A percentile compares a stretch with the other conserved stretches of the same genome.
Conservation (phyloP, 257 asterid genomes). For the Lycium ferocissimum region DNA sequence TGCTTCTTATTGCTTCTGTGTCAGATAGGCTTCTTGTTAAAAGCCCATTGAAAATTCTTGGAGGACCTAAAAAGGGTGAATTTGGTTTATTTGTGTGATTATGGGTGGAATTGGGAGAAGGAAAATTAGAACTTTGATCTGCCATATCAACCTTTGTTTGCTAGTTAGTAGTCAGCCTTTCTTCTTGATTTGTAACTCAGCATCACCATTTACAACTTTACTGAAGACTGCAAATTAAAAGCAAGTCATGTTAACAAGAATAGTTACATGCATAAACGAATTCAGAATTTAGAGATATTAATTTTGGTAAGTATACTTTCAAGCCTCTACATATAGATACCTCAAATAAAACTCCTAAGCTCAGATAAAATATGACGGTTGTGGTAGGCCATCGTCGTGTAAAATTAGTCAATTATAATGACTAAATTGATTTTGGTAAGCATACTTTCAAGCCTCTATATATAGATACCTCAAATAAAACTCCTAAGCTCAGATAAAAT, state of each 20-base stretch:
- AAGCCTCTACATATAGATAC: too few species aligned
- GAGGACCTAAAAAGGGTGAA: constrained; percentile 70
- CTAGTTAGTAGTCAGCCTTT: constrained; percentile 40
- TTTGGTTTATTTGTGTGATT: constrained; percentile 51
- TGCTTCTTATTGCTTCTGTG: constrained; percentile 26
- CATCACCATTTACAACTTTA: neutral
- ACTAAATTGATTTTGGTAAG: too few species aligned
- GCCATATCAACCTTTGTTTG: constrained; percentile 63
- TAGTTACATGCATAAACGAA: too few species aligned
- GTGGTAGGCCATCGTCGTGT: too few species aligned
- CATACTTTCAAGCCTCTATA: too few species aligned
- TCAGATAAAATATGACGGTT: too few species aligned
- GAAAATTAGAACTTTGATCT: constrained; percentile 40
- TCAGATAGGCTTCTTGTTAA: constrained; percentile 53
- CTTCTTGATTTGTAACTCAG: constrained; percentile 62
- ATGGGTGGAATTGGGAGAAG: constrained; percentile 45
- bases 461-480: too few species aligned
- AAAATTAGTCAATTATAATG: neutral
- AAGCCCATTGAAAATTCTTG: constrained; percentile 66
- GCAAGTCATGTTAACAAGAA: neutral
- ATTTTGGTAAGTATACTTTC: too few species aligned
- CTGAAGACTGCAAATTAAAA: constrained; percentile 34
- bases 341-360: too few species aligned
- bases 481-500: too few species aligned
- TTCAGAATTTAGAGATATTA: too few species aligned